Percentiles rank a stretch among this genome's conserved stretches.
These are phyloP conservation scores for Anisodus tanguticus DNA, from an alignment of 257 asterid genomes.

Conservation along the genomic window DNA sequence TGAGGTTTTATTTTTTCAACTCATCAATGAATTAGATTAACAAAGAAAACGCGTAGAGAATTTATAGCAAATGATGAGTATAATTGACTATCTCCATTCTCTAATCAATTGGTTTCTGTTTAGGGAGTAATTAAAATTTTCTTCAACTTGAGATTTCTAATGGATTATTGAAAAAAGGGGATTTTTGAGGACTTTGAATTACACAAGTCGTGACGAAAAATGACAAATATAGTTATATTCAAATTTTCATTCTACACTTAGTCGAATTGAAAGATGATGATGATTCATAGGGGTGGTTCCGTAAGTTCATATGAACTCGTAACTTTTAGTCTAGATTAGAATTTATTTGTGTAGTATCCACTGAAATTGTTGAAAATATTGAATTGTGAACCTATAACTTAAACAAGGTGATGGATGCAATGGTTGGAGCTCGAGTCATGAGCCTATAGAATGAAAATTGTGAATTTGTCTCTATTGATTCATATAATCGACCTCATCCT, in stretches of 20 bases:
- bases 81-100: constrained; percentile 33
- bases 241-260: not conserved
- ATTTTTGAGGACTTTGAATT: constrained; percentile 6
- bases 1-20: not conserved
- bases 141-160: not conserved
- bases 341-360: too few species aligned
- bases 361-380: too few species aligned
- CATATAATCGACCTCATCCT: not conserved
- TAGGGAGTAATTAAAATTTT: constrained; percentile 17
- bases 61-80: constrained; percentile 29
- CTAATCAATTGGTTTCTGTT: constrained; percentile 14
- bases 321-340: too few species aligned
- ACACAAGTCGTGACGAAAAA: not conserved
- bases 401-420: too few species aligned
- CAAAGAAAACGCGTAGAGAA: constrained; percentile 38
- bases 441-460: too few species aligned
- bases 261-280: not conserved
- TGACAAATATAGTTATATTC: not conserved
- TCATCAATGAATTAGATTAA: constrained; percentile 26
- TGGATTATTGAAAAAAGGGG: not conserved
- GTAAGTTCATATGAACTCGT: too few species aligned
- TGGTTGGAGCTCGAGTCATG: too few species aligned
- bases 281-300: too few species aligned
- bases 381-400: too few species aligned
- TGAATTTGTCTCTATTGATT: not conserved